Evolutionary conservation across 345 rosid genomes (phyloP).

Genomic region (Reutealis trisperma): DNA sequence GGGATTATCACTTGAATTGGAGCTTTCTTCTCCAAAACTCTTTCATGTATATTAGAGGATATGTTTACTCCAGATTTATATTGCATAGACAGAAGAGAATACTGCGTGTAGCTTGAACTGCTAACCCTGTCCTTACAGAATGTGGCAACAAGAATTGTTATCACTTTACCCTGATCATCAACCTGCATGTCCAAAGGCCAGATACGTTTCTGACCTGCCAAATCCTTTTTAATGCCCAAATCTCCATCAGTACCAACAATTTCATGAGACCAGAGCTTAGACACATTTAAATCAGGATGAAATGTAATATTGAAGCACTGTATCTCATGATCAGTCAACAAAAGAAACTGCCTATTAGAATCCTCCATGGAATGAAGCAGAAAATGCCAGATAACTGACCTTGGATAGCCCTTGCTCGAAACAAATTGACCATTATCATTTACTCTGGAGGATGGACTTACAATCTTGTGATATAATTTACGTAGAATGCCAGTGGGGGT

Average conservation of each 20-base stretch:
- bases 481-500: constrained; percentile 46
- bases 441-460: constrained; percentile 40
- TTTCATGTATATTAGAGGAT: constrained; percentile 44
- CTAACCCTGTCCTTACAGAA: constrained; percentile 87
- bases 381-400: constrained; percentile 75
- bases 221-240: constrained; percentile 78
- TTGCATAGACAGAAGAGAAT: constrained; percentile 87
- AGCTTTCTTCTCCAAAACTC: constrained; percentile 79
- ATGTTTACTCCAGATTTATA: constrained; percentile 54
- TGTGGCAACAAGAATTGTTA: constrained; percentile 85
- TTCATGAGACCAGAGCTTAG: constrained; percentile 76
- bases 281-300: constrained; percentile 45
- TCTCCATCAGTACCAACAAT: constrained; percentile 80
- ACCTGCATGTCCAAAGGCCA: constrained; percentile 92
- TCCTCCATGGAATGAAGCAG: constrained; percentile 35
- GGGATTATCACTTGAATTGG: constrained; percentile 95
- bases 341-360: constrained; percentile 52
- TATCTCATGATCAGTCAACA: constrained; percentile 77
- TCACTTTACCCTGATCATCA: constrained; percentile 72
- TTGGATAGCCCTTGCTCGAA: constrained; percentile 64
- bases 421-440: constrained; percentile 36
- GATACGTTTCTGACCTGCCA: constrained; percentile 89
- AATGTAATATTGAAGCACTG: constrained; percentile 55
- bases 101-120: constrained; percentile 90
- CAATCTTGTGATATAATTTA: constrained; percentile 39